Evolutionary conservation across 768 basidiomycete species (phyloP).

Genomic region (Suillus sp.): DNA sequence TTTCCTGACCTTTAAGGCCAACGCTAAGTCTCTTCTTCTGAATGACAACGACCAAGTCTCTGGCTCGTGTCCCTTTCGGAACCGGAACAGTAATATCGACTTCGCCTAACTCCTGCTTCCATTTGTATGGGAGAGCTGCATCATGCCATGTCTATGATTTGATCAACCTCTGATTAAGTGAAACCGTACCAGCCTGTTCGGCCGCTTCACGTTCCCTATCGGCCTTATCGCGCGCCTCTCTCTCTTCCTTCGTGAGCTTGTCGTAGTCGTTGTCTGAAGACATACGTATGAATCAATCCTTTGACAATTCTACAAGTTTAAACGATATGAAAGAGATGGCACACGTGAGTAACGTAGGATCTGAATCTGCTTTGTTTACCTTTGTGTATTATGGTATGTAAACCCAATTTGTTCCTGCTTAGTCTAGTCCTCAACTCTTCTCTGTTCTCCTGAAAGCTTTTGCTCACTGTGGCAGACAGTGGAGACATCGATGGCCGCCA

Average conservation of each 20-base stretch:
- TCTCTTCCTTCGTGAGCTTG: conserved; percentile 74
- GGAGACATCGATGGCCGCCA: conserved; percentile 53
- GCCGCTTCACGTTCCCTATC: conserved; percentile 67
- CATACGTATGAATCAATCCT: conserved; percentile 29
- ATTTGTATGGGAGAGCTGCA: conserved; percentile 83
- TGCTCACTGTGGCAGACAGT: conserved; percentile 12
- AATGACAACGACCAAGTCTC: conserved; percentile 71
- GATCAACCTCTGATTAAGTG: conserved; percentile 24
- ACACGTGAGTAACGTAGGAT: conserved; percentile 28
- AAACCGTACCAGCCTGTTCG: conserved; percentile 80
- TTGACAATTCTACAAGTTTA: neutral
- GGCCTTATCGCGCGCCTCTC: conserved; percentile 68
- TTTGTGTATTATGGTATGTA: conserved; percentile 32
- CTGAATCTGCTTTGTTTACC: conserved; percentile 29
- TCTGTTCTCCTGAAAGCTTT: conserved; percentile 17
- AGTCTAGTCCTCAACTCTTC: conserved; percentile 12
- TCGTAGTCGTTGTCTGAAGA: conserved; percentile 61
- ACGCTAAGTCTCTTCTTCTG: conserved; percentile 83
- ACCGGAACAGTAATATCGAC: conserved; percentile 84
- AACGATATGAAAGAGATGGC: conserved; percentile 23
- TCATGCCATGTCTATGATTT: conserved; percentile 20
- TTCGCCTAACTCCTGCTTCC: conserved; percentile 89
- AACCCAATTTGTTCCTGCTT: conserved; percentile 22
- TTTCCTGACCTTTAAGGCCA: conserved; percentile 82
- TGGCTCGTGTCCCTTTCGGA: conserved; percentile 83